Conservation (phyloP, 441 rosid genomes). For the Geranium incanum region DNA sequence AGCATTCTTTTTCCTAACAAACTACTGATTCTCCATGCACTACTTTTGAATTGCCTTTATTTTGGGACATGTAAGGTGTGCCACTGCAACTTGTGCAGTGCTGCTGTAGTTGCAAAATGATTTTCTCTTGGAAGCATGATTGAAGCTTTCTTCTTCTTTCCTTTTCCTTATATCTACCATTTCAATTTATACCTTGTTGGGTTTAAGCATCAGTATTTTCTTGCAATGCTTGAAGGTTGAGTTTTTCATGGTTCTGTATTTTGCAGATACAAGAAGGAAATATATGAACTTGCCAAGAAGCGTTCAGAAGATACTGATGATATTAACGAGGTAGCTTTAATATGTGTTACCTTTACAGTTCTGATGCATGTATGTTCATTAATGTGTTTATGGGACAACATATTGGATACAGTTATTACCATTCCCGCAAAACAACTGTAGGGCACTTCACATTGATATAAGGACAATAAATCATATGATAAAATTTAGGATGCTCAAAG, state of each 20-base stretch:
- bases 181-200: neutral
- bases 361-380: neutral
- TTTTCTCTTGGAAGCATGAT: neutral
- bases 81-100: neutral
- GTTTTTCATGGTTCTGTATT: conserved; percentile 12
- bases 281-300: conserved; percentile 76
- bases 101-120: neutral
- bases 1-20: neutral
- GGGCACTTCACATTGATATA: neutral
- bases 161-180: neutral
- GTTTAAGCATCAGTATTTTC: neutral
- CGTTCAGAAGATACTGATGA: conserved; percentile 59
- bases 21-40: neutral
- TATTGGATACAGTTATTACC: neutral
- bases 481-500: neutral
- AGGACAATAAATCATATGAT: neutral
- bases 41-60: neutral
- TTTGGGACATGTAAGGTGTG: neutral
- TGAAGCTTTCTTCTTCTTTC: neutral
- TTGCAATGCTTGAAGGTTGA: conserved; percentile 6
- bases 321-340: conserved; percentile 51
- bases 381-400: neutral
- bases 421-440: neutral
- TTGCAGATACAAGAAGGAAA: conserved; percentile 72
- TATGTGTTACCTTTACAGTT: neutral